Evolutionary conservation across 1,139 yeast species (phyloP).

Genomic region (Candida mesenterica): DNA sequence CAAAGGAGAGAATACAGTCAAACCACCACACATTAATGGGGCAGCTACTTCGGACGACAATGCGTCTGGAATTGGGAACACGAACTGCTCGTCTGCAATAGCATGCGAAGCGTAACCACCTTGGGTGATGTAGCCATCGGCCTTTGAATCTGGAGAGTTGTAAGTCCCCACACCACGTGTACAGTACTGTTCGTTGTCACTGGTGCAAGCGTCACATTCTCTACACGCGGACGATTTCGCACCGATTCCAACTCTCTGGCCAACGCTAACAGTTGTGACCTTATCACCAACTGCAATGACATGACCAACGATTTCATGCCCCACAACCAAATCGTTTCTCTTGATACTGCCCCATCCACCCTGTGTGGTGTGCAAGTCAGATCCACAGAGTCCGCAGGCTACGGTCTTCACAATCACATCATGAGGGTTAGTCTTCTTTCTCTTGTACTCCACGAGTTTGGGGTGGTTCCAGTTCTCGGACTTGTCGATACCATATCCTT

Average conservation of each 20-base stretch:
- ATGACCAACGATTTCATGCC: constrained; percentile 57
- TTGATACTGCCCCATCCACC: constrained; percentile 42
- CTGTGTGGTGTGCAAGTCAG: constrained; percentile 49
- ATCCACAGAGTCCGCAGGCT: constrained; percentile 63
- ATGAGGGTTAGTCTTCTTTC: constrained; percentile 34
- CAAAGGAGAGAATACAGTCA: constrained; percentile 61
- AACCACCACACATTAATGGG: constrained; percentile 68
- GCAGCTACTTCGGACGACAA: constrained; percentile 50
- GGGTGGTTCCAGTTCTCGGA: constrained; percentile 43
- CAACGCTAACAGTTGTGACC: constrained; percentile 47
- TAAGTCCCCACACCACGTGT: constrained; percentile 42
- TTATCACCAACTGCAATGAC: constrained; percentile 51
- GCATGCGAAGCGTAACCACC: constrained; percentile 65
- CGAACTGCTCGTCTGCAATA: constrained; percentile 53
- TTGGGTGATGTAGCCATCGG: constrained; percentile 41
- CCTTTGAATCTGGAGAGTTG: constrained; percentile 31
- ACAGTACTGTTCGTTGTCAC: constrained; percentile 53
- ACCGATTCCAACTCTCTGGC: constrained; percentile 65
- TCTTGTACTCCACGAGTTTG: constrained; percentile 38
- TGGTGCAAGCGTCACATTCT: constrained; percentile 46
- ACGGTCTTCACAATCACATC: constrained; percentile 47
- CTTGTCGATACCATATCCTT: constrained; percentile 44
- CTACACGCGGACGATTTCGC: constrained; percentile 51
- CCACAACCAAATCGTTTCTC: constrained; percentile 32
- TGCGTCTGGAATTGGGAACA: constrained; percentile 56